A percentile compares a stretch with the other conserved stretches of the same genome.
Evolutionary conservation across 305 asterid species (phyloP).

Genomic region (Solanum hybrid): DNA sequence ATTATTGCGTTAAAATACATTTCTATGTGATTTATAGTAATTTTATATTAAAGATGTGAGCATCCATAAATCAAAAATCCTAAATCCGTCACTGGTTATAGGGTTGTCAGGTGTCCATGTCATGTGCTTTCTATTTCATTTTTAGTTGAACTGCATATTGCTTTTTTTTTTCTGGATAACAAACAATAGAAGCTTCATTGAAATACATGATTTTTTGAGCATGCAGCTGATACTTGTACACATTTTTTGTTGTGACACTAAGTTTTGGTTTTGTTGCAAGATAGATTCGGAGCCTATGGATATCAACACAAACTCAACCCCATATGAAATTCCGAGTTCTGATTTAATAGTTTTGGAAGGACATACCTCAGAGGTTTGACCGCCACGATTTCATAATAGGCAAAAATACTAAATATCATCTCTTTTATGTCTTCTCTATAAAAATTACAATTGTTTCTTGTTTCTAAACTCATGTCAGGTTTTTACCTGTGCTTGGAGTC

Average conservation of each 20-base stretch:
- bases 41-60: neutral
- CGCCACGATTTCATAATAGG: neutral
- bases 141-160: neutral
- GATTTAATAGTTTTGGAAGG: constrained; percentile 84
- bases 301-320: constrained; percentile 42
- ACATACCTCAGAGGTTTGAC: constrained; percentile 86
- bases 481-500: constrained; percentile 93
- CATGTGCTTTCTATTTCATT: neutral
- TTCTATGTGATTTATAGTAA: neutral
- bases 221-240: neutral
- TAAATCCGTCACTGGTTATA: neutral
- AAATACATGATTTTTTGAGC: neutral
- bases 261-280: neutral
- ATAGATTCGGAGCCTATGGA: constrained; percentile 87
- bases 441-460: constrained; percentile 5
- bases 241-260: neutral
- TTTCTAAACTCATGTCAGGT: constrained; percentile 43
- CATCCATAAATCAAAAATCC: neutral
- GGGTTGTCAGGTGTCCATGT: neutral
- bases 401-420: neutral
- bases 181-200: neutral
- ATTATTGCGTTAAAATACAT: neutral
- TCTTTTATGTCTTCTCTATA: neutral
- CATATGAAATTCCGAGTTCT: constrained; percentile 57
- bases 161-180: neutral